These are phyloP conservation scores for Arthroderma sp. DNA, from an alignment of 2,329 filamentous ascomycete species.

Conservation along the genomic window DNA sequence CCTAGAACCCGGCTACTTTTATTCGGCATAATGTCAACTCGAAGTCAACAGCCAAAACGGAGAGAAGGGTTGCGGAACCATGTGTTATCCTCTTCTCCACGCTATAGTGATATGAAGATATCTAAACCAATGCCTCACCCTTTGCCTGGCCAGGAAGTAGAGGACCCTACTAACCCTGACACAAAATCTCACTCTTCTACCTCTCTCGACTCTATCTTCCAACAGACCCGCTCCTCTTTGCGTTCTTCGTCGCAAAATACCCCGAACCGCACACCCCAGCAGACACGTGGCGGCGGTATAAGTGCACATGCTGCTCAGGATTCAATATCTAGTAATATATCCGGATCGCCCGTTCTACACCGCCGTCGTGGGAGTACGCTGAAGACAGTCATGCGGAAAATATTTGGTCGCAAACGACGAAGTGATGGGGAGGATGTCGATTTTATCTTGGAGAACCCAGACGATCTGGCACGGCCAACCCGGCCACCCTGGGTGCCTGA, in stretches of 20 bases:
- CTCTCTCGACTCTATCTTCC: slow-evolving; percentile 5
- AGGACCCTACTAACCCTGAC: slow-evolving; percentile 7
- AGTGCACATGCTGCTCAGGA: slow-evolving; percentile 14
- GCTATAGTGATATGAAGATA: slow-evolving; percentile 20
- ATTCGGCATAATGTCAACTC: slow-evolving; percentile 3
- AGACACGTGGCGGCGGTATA: slow-evolving; percentile 5
- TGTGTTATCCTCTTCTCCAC: slow-evolving; percentile 12
- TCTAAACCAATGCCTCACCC: slow-evolving; percentile 17
- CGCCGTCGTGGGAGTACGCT: slow-evolving; percentile 29
- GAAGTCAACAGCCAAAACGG: background rate
- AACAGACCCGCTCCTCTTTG: slow-evolving; percentile 2
- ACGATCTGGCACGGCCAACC: background rate
- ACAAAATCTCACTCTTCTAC: slow-evolving; percentile 7
- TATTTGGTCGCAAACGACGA: slow-evolving; percentile 28
- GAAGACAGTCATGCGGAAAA: slow-evolving; percentile 32
- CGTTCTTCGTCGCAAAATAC: slow-evolving; percentile 6
- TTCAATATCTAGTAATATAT: slow-evolving; percentile 14
- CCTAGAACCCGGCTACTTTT: background rate
- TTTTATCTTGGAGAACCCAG: background rate
- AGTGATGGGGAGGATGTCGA: slow-evolving; percentile 13
- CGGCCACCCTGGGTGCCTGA: background rate
- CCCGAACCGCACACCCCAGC: slow-evolving; percentile 8
- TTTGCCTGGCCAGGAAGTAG: slow-evolving; percentile 8
- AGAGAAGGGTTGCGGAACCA: background rate
- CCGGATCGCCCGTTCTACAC: slow-evolving; percentile 17